A percentile compares a stretch with the other conserved stretches of the same genome.
These are phyloP conservation scores for Teunomyces kruisii DNA, from an alignment of 805 yeast species.

Conservation along the genomic window DNA sequence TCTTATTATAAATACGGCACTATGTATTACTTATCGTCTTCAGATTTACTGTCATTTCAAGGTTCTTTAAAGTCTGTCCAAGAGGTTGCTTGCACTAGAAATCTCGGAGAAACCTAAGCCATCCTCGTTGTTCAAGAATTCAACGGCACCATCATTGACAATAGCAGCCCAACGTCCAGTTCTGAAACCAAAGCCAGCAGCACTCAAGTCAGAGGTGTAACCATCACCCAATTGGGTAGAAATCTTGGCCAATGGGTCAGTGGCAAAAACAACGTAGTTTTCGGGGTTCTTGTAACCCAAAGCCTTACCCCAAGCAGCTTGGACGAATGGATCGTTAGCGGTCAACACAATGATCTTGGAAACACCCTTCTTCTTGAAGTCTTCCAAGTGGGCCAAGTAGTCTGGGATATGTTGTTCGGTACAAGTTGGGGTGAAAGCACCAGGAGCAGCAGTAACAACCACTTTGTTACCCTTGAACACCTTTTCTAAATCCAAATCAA, in stretches of 20 bases:
- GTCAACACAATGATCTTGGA: constrained; percentile 63
- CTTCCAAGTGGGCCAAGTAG: constrained; percentile 48
- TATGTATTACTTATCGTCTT: background rate
- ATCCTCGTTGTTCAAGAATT: constrained; percentile 30
- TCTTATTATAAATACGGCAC: background rate
- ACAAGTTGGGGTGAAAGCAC: constrained; percentile 87
- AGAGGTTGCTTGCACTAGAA: constrained; percentile 24
- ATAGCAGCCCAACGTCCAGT: constrained; percentile 73
- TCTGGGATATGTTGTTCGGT: constrained; percentile 72
- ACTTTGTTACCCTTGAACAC: constrained; percentile 49
- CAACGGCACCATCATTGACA: constrained; percentile 49
- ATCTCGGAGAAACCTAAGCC: constrained; percentile 23
- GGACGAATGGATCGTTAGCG: constrained; percentile 71
- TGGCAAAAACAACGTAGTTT: constrained; percentile 52
- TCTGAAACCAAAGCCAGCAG: constrained; percentile 56
- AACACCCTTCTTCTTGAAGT: constrained; percentile 59
- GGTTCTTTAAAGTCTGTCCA: constrained; percentile 22
- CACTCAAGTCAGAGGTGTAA: constrained; percentile 47
- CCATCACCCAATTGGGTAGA: constrained; percentile 60
- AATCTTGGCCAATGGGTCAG: constrained; percentile 64
- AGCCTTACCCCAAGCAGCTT: constrained; percentile 65
- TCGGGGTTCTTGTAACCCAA: constrained; percentile 38
- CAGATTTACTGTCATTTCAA: too few relatives aligned
- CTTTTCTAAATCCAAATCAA: constrained; percentile 31
- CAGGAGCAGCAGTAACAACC: constrained; percentile 76